Base-by-base conservation (phyloP, 345 rosid species). In the Pistacia integerrima region DNA sequence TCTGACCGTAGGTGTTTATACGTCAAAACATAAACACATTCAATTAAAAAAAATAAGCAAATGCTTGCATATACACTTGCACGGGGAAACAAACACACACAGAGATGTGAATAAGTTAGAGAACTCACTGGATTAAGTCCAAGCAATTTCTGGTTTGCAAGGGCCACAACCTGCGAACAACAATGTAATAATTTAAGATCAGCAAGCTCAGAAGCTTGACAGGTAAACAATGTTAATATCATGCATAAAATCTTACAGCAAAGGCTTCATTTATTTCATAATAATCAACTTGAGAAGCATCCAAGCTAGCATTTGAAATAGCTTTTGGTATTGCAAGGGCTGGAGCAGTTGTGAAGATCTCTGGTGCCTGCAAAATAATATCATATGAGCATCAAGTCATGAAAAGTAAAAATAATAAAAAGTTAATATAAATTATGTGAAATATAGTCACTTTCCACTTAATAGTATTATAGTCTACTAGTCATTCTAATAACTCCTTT, bases 261-360 rank as follows among this genome's bases (percentile, higher is more conserved):
- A 96, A 96, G 73, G 99, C 99, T 87, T 96, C 99, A 69, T 96
- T 96, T 76, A 96, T 94, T 84, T 96, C 99, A 75, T 94, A 96
- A 72, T 68, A 96, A 85, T 94, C 98, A 72, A 96, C 84, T 84
- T 89, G 89, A 65, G 98, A 92, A 79, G 97, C 90, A 76, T 88
- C 86, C 87, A 96, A 70, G 76, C 92, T 87, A 70, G 98, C 97
- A 76, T 87, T 88, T 56, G 95, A 80, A 62, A 96, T 77, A 55
- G 99, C 98, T 81, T 96, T 96, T 4, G 99, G 99, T 56, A 96
- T 85, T 3, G 98, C 95, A n/a, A 96, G 90, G 74, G 99, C 91
- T 70, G 99, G 99, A 75, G 99, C 84, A 13, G 98, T 94, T 63
- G 99, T 96, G 84, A 96, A 96, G 65, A 89, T 76, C 86, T 91